Evolutionary conservation across 805 yeast genomes (phyloP).

Genomic region (Kazachstania africana): DNA sequence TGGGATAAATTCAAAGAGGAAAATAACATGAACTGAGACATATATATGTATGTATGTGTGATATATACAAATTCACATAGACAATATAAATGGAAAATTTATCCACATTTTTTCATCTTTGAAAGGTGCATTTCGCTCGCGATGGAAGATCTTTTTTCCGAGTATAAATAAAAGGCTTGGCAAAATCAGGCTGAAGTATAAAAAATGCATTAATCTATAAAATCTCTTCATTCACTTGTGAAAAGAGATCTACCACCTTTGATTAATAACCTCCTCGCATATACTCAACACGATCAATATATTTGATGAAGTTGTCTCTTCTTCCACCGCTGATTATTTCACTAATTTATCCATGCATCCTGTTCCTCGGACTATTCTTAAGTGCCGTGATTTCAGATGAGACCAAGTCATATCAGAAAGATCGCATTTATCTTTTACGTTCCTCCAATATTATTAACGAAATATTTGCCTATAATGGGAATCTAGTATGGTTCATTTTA

Average conservation of each 20-base stretch:
- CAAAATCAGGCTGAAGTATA: too few species aligned
- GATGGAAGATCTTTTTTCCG: too few species aligned
- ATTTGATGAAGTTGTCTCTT: neutral
- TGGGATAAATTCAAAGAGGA: slow-evolving; percentile 74
- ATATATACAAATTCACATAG: neutral
- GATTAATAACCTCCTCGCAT: too few species aligned
- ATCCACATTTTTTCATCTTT: neutral
- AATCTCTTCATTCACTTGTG: too few species aligned
- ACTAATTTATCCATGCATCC: slow-evolving; percentile 1
- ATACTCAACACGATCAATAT: neutral
- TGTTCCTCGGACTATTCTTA: slow-evolving; percentile 10
- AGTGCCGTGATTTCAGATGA: slow-evolving; percentile 10
- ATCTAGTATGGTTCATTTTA: slow-evolving; percentile 17
- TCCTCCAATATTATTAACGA: slow-evolving; percentile 22
- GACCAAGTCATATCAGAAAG: slow-evolving; percentile 10
- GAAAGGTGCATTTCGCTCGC: too few species aligned
- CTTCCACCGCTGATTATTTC: slow-evolving; percentile 1
- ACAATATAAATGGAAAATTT: neutral
- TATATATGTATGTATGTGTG: slow-evolving; percentile 1
- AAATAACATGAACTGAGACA: slow-evolving; percentile 32
- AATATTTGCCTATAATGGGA: slow-evolving; percentile 29
- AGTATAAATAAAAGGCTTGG: too few species aligned
- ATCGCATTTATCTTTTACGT: slow-evolving; percentile 13
- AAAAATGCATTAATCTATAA: too few species aligned
- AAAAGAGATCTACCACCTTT: too few species aligned